Base-by-base conservation (phyloP, 768 basidiomycete genomes). In the Bullera alba region DNA sequence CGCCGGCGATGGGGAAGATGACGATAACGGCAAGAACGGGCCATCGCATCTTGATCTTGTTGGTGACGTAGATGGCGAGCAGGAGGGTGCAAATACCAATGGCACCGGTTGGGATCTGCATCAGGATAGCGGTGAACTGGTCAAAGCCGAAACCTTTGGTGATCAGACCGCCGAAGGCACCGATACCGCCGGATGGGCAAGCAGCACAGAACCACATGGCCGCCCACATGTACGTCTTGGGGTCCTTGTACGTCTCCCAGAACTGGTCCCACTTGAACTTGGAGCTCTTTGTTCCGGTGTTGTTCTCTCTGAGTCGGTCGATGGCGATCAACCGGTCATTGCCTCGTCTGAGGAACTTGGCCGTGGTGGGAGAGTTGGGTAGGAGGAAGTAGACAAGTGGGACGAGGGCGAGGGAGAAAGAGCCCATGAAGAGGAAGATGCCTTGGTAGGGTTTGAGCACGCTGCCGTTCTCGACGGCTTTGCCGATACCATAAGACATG, bases 311-410 rank as follows among this genome's bases (percentile, higher is more conserved):
- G 26, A 70, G 46, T 44, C 69, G 58, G 39, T 70, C 69, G 44
- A 70, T 47, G 35, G 69, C 69, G 56, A 71, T 71, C 16, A 65
- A 41, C 25, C 65, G 28, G 53, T 71, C 65, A 49, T 71, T 58
- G 21, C 67, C 67, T 17, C 60, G 43, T 26, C 48, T 38, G 26
- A 72, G 53, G 58, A 68, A 72, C 28, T 66, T 66, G 53, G 66
- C 70, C 35, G 64, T 65, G 6, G 59, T 61, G 10, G 61, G 64
- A 14, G 64, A 69, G 62, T 69, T 63, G 43, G 67, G 69, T 42
- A 71, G 41, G 34, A 65, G 41, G 39, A 45, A 71, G 55, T 58
- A 61, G 32, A 69, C 58, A 29, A 70, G 23, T 2, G 65, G 58
- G 27, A 56, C 57, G 38, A 65, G 30, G 36, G 50, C 62, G 25